A percentile compares a stretch with the other conserved stretches of the same genome.
Conservation (phyloP, 768 basidiomycete genomes). For the Trametopsis cervina region DNA sequence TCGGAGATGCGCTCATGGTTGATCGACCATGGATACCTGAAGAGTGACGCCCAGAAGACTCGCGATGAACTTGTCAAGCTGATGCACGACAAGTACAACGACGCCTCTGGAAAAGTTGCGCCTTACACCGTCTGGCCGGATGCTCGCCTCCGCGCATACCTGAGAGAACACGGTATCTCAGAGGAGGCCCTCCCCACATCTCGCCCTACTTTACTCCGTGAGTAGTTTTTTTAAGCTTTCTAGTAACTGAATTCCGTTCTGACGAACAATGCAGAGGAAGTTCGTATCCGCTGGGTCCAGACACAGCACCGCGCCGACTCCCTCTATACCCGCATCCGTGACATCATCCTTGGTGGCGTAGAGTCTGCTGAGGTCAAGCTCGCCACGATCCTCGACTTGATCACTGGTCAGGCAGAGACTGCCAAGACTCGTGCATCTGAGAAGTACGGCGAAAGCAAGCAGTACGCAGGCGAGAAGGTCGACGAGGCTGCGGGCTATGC, state of each 20-base stretch:
- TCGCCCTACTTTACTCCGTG: constrained; percentile 77
- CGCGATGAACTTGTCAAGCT: constrained; percentile 71
- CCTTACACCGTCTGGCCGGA: constrained; percentile 89
- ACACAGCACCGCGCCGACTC: constrained; percentile 47
- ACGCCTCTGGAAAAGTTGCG: constrained; percentile 37
- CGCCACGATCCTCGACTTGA: constrained; percentile 29
- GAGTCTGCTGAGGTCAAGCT: constrained; percentile 75
- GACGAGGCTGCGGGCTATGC: constrained; percentile 19
- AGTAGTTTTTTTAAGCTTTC: constrained; percentile 15
- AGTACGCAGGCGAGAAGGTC: constrained; percentile 20
- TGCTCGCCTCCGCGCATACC: constrained; percentile 83
- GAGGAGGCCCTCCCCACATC: constrained; percentile 59
- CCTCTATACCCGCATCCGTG: constrained; percentile 54
- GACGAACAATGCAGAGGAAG: constrained; percentile 45
- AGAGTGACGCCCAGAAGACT: constrained; percentile 46
- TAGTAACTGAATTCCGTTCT: neutral
- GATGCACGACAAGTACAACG: constrained; percentile 65
- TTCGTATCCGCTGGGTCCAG: constrained; percentile 75
- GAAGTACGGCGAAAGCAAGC: constrained; percentile 18
- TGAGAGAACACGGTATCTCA: constrained; percentile 67
- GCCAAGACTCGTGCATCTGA: constrained; percentile 22
- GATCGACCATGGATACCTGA: constrained; percentile 61
- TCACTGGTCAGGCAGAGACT: constrained; percentile 34
- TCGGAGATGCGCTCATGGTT: constrained; percentile 69
- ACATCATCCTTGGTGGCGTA: constrained; percentile 59